Base-by-base conservation (phyloP, 768 basidiomycete genomes). In the Lactifluus hygrophoroides region DNA sequence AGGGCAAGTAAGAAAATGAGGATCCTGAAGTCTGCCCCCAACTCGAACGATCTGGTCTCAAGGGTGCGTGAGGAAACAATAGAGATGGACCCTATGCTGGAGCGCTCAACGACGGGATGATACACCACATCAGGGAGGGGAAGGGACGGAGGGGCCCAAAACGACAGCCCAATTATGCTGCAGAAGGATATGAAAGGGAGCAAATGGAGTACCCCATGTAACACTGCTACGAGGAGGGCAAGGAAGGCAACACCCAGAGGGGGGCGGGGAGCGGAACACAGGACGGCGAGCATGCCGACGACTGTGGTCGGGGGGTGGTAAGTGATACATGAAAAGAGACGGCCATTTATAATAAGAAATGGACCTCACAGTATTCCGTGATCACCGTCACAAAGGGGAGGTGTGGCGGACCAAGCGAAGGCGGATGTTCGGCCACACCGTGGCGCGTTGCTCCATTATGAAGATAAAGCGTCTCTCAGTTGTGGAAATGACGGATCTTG, bases 241-340 rank as follows among this genome's bases (percentile, higher is more conserved):
- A 60, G 28, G 27, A 56, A 14, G 44, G 54, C 59, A n/a, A 60
- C 54, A 27, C 59, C 59, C 43, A 51, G 25, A 17, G 59, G 54
- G 13, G 59, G 54, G 16, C 30, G 49, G 17, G 54, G 49, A 32
- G 49, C 21, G 32, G 43, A 44, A n/a, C 27, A 34, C 48, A 60
- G 49, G 44, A 51, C 59, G 14, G 54, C 49, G 21, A 60, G 35
- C 59, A 60, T 60, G 49, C 34, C 35, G 34, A 30, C 28, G 27
- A 46, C 37, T 34, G 43, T 16, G 59, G 19, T 44, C 43, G 28
- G 49, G 32, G 35, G n/a, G 49, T 4, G 43, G 23, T 27, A 23
- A 28, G 32, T 2, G 28, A 14, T 13, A 45, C 5, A 43, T 25
- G 51, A 48, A 25, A 45, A 25, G 21, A 40, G 28, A 13, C 27